Conservation (phyloP, 768 basidiomycete genomes). For the Serendipita indica region DNA sequence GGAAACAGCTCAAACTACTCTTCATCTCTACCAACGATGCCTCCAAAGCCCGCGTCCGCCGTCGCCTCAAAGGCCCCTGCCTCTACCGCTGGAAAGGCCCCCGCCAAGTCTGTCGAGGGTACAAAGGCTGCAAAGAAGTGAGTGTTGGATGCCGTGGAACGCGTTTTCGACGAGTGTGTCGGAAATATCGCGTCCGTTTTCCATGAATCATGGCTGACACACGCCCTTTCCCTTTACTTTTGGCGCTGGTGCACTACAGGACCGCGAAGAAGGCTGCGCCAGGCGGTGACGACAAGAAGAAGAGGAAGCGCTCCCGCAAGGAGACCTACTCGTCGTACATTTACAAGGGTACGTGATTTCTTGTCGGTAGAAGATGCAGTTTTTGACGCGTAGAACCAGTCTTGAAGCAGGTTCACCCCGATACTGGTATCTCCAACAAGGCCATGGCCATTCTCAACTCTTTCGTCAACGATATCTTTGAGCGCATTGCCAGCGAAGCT, state of each 20-base stretch:
- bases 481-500: constrained; percentile 79
- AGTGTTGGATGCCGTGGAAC: constrained; percentile 22
- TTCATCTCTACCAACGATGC: constrained; percentile 15
- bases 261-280: constrained; percentile 32
- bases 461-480: constrained; percentile 90
- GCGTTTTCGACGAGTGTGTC: constrained; percentile 43
- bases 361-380: neutral
- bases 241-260: constrained; percentile 11
- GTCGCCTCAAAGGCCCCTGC: constrained; percentile 29
- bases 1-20: neutral
- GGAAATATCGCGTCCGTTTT: constrained; percentile 74
- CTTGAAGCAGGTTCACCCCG: constrained; percentile 93
- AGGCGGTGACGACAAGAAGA: constrained; percentile 60
- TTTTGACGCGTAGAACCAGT: constrained; percentile 31
- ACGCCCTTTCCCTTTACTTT: neutral
- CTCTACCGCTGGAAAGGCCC: constrained; percentile 39
- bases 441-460: constrained; percentile 86
- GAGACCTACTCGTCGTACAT: constrained; percentile 93
- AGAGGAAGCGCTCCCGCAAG: constrained; percentile 74
- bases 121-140: constrained; percentile 42
- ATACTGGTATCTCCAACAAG: constrained; percentile 98
- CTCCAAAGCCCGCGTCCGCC: constrained; percentile 29
- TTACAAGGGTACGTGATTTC: constrained; percentile 47
- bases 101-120: constrained; percentile 32
- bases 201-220: constrained; percentile 40